These are phyloP conservation scores for Aureobasidium leucospermi DNA, from an alignment of 2,329 filamentous ascomycete species.

Conservation along the genomic window DNA sequence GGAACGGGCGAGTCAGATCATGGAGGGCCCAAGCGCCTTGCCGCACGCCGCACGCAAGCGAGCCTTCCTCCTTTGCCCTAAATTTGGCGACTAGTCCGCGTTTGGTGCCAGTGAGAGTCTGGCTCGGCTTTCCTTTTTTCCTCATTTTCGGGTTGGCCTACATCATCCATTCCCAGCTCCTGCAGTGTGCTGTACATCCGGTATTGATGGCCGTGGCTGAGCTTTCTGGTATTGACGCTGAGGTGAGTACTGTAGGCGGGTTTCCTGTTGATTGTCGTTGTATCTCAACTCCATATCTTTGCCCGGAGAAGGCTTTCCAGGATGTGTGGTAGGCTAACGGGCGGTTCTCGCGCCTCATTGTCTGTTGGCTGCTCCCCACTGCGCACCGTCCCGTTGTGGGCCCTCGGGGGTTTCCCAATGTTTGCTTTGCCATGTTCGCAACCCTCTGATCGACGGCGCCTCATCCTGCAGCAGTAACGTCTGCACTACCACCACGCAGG, in stretches of 20 bases:
- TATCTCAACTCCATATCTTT: not conserved
- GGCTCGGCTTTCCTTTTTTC: slow-evolving; percentile 9
- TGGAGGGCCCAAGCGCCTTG: slow-evolving; percentile 1
- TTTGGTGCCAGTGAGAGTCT: slow-evolving; percentile 4
- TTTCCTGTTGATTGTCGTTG: not conserved
- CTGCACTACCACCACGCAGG: slow-evolving; percentile 13
- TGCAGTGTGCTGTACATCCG: not conserved
- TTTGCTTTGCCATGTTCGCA: slow-evolving; percentile 12
- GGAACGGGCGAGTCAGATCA: slow-evolving; percentile 6
- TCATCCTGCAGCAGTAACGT: not conserved
- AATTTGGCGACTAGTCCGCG: not conserved
- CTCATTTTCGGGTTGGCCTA: not conserved
- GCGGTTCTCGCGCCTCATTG: slow-evolving; percentile 11
- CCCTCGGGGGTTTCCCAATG: slow-evolving; percentile 1
- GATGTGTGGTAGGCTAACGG: slow-evolving; percentile 5
- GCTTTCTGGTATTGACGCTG: not conserved
- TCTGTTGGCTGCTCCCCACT: slow-evolving; percentile 3
- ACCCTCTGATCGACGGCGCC: slow-evolving; percentile 5
- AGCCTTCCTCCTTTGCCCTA: slow-evolving; percentile 2
- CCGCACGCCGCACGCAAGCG: slow-evolving; percentile 8
- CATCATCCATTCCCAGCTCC: not conserved
- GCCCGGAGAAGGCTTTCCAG: not conserved
- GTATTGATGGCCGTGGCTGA: not conserved
- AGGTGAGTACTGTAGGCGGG: not conserved
- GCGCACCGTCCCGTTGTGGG: slow-evolving; percentile 12